Evolutionary conservation across 441 rosid genomes (phyloP).

Genomic region (Sinapis alba): DNA sequence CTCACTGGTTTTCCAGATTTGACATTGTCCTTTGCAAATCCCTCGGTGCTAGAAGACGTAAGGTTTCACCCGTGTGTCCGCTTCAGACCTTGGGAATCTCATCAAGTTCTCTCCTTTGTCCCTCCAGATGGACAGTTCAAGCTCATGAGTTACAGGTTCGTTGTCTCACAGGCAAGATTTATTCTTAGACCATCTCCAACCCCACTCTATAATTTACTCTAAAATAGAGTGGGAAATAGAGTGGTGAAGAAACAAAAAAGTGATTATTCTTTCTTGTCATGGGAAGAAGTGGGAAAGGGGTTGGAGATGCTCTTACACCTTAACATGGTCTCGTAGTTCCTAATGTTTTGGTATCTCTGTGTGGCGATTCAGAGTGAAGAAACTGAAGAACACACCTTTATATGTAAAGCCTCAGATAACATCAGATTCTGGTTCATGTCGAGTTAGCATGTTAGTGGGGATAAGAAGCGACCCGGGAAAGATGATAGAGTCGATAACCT

Average conservation of each 20-base stretch:
- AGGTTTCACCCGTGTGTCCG: constrained; percentile 96
- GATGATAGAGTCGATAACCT: constrained; percentile 68
- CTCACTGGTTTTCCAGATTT: constrained; percentile 95
- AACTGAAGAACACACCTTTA: constrained; percentile 79
- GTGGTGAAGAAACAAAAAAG: too few species aligned
- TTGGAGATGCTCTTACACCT: too few species aligned
- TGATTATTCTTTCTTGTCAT: too few species aligned
- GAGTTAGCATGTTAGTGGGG: constrained; percentile 78
- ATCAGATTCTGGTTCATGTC: constrained; percentile 72
- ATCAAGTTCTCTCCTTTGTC: constrained; percentile 88
- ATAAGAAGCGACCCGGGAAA: constrained; percentile 83
- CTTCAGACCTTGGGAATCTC: constrained; percentile 91
- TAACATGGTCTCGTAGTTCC: too few species aligned
- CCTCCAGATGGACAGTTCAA: constrained; percentile 97
- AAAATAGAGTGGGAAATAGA: too few species aligned
- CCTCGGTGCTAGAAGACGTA: constrained; percentile 74
- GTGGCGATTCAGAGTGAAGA: too few species aligned
- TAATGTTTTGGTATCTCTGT: too few species aligned
- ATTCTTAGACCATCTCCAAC: too few species aligned
- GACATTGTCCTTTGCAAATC: constrained; percentile 83
- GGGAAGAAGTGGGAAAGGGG: too few species aligned
- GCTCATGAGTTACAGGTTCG: constrained; percentile 98
- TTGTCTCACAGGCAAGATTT: too few species aligned
- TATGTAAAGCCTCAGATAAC: constrained; percentile 93
- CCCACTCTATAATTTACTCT: too few species aligned